phyloP scores from a whole-genome alignment of 805 yeast genomes.

The Nakazawaea ambrosiae region DNA sequence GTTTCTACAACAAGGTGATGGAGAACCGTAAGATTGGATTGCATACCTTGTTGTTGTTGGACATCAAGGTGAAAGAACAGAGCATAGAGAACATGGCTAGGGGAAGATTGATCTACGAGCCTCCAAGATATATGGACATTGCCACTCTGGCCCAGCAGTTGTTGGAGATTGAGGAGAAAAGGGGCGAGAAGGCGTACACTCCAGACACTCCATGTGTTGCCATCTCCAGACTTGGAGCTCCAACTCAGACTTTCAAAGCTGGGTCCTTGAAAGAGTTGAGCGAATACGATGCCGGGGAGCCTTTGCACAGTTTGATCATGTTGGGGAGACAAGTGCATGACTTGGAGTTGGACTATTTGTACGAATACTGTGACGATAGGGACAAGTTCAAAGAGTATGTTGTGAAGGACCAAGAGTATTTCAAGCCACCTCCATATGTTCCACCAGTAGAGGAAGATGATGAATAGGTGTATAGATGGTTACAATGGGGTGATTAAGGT shows the following conservation, averaged over 20 bases:
- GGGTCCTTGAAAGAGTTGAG: slow-evolving; percentile 75
- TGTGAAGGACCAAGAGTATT: slow-evolving; percentile 55
- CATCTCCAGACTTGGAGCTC: slow-evolving; percentile 85
- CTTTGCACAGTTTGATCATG: slow-evolving; percentile 85
- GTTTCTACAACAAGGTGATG: slow-evolving; percentile 81
- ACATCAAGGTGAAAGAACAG: slow-evolving; percentile 95
- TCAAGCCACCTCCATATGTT: slow-evolving; percentile 66
- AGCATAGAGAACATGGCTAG: slow-evolving; percentile 90
- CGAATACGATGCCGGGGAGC: slow-evolving; percentile 87
- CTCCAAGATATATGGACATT: slow-evolving; percentile 94
- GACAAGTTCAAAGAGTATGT: slow-evolving; percentile 42
- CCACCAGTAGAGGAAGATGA: slow-evolving; percentile 36
- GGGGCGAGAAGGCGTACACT: slow-evolving; percentile 74
- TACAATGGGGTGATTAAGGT: neutral
- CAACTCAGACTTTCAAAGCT: slow-evolving; percentile 74
- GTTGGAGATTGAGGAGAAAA: slow-evolving; percentile 76
- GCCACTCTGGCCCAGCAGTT: slow-evolving; percentile 84
- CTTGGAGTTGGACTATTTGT: slow-evolving; percentile 77
- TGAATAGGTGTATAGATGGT: neutral
- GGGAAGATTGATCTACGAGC: slow-evolving; percentile 88
- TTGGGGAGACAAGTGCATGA: slow-evolving; percentile 94
- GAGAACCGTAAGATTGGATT: slow-evolving; percentile 88
- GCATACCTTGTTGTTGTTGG: slow-evolving; percentile 82
- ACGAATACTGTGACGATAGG: slow-evolving; percentile 64
- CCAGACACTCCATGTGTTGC: slow-evolving; percentile 91